These are phyloP conservation scores for Talaromyces sp. DNA, from an alignment of 2,329 filamentous ascomycete genomes.

Conservation along the genomic window DNA sequence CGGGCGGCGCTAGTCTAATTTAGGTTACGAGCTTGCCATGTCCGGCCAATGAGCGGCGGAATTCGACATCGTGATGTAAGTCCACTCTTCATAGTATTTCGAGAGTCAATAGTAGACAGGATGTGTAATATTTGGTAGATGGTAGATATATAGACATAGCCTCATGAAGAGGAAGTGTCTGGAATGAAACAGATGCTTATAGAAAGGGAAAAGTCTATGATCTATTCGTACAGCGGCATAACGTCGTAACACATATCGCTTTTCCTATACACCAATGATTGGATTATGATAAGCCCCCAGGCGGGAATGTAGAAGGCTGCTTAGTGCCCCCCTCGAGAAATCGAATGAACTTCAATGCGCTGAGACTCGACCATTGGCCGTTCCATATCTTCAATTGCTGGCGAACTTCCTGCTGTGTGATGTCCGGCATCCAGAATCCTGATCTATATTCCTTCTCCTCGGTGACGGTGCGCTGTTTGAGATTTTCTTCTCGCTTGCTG, in stretches of 20 bases:
- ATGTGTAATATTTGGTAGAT: not conserved
- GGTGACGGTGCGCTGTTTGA: constrained; percentile 67
- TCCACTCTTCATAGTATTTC: constrained; percentile 17
- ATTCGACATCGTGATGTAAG: constrained; percentile 27
- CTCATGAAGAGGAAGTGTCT: not conserved
- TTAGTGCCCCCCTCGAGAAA: constrained; percentile 64
- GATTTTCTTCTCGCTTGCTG: constrained; percentile 70
- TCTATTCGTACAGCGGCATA: constrained; percentile 18
- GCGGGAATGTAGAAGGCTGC: constrained; percentile 75
- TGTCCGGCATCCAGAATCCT: constrained; percentile 79
- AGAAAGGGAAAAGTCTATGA: constrained; percentile 9
- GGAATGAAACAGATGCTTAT: not conserved
- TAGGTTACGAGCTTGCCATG: not conserved
- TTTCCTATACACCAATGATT: not conserved
- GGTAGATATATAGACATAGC: not conserved
- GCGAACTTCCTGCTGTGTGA: constrained; percentile 66
- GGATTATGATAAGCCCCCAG: constrained; percentile 55
- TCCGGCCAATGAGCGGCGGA: constrained; percentile 15
- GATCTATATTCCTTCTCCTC: constrained; percentile 78
- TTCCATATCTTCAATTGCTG: constrained; percentile 71
- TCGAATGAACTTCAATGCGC: constrained; percentile 73
- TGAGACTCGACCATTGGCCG: constrained; percentile 77
- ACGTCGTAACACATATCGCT: constrained; percentile 16
- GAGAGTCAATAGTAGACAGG: not conserved
- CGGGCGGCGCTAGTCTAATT: constrained; percentile 25